These are phyloP conservation scores for Angomonas deanei DNA, from an alignment of 208 protist species.

Conservation along the genomic window DNA sequence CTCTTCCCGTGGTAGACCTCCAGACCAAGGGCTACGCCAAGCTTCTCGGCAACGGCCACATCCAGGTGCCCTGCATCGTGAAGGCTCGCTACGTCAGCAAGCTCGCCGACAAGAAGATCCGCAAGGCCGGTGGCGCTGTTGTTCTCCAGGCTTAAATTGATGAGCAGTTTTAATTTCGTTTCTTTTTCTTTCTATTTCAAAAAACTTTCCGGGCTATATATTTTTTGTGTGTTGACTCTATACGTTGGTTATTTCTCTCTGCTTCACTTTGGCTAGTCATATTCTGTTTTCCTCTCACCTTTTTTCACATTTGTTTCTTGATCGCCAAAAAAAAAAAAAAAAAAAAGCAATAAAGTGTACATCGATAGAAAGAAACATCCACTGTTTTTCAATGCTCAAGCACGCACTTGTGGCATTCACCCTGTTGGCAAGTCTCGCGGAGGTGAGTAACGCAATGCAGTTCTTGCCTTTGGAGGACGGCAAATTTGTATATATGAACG, in stretches of 20 bases:
- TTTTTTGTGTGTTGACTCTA: constrained; percentile 9
- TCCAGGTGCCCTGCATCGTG: constrained; percentile 99
- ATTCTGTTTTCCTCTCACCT: background rate
- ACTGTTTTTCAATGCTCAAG: no score
- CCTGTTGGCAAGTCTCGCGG: no score
- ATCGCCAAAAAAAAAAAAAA: constrained; percentile 7
- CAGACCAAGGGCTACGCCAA: constrained; percentile 97
- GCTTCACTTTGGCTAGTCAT: background rate
- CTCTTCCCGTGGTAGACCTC: constrained; percentile 98
- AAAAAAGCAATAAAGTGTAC: no score
- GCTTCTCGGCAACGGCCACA: constrained; percentile 98
- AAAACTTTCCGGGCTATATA: constrained; percentile 12
- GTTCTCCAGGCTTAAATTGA: constrained; percentile 93
- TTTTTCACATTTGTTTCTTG: constrained; percentile 42
- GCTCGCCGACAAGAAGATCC: constrained; percentile 99
- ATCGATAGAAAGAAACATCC: no score
- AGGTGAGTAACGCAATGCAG: no score
- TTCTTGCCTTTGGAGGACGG: background rate
- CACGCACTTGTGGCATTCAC: no score
- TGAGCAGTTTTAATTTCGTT: constrained; percentile 1
- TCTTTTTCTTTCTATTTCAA: constrained; percentile 11
- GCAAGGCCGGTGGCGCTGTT: constrained; percentile 97
- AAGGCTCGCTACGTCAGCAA: constrained; percentile 99
- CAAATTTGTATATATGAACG: background rate
- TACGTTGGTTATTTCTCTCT: background rate